Conservation (phyloP, 2,329 filamentous ascomycete genomes). For the Cladophialophora psammophila region DNA sequence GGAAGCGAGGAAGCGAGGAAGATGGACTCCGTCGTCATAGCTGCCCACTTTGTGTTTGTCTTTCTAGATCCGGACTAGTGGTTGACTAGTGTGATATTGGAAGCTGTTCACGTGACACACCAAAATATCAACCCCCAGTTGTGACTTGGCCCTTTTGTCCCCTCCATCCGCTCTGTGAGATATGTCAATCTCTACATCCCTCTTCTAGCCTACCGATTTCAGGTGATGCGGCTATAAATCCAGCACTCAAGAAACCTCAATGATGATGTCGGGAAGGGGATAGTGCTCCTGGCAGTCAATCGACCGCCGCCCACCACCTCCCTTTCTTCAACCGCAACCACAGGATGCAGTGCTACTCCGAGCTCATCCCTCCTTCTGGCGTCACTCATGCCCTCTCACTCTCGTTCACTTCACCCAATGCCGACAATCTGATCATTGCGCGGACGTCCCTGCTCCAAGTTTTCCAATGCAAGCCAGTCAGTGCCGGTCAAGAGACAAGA, state of each 20-base stretch:
- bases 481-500: constrained; percentile 67
- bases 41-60: constrained; percentile 7
- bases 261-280: background rate
- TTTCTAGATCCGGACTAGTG: background rate
- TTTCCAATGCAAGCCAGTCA: constrained; percentile 74
- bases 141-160: background rate
- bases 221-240: background rate
- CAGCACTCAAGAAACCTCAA: background rate
- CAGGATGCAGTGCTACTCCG: constrained; percentile 95
- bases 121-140: constrained; percentile 8
- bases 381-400: constrained; percentile 86
- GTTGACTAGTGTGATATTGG: background rate
- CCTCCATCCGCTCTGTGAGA: background rate
- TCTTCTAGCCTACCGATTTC: background rate
- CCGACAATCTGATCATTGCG: constrained; percentile 86
- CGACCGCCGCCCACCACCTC: background rate
- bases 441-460: constrained; percentile 93
- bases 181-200: background rate
- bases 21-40: constrained; percentile 16
- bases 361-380: constrained; percentile 91
- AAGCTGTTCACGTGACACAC: background rate
- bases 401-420: constrained; percentile 76
- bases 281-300: background rate
- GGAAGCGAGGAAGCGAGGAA: background rate
- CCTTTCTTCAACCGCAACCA: background rate